phyloP scores from a whole-genome alignment of 2,329 filamentous ascomycete species.

The Exutisphaerella laricina region DNA sequence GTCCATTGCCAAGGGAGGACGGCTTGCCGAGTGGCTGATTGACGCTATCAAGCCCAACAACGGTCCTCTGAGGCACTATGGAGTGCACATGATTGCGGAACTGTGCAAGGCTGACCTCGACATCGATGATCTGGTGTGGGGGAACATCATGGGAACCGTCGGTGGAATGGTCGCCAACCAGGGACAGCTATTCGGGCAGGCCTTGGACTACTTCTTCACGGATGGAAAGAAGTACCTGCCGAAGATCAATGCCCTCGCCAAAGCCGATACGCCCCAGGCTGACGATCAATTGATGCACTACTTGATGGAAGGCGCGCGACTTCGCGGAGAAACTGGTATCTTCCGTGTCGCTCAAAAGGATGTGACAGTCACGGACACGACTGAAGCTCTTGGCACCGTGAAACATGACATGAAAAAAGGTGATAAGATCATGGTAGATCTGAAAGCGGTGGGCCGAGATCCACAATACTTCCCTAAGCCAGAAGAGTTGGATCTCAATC shows the following conservation, averaged over 20 bases:
- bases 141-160: constrained; percentile 53
- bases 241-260: constrained; percentile 45
- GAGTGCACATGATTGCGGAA: constrained; percentile 51
- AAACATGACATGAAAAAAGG: constrained; percentile 33
- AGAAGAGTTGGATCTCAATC: constrained; percentile 35
- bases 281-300: constrained; percentile 50
- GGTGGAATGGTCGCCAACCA: constrained; percentile 54
- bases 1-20: constrained; percentile 37
- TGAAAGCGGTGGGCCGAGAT: constrained; percentile 40
- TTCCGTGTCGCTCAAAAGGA: constrained; percentile 34
- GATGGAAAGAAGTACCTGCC: constrained; percentile 44
- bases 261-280: constrained; percentile 40
- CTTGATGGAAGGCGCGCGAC: constrained; percentile 41
- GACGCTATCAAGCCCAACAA: constrained; percentile 34
- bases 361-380: constrained; percentile 33
- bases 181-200: constrained; percentile 53
- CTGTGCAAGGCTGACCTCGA: constrained; percentile 43
- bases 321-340: constrained; percentile 40
- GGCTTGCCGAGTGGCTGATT: constrained; percentile 39
- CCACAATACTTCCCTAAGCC: constrained; percentile 39
- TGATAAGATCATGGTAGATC: constrained; percentile 40
- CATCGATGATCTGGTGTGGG: constrained; percentile 50
- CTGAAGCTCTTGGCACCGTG: constrained; percentile 17
- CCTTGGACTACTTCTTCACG: constrained; percentile 52
- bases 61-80: constrained; percentile 47